These are phyloP conservation scores for Candida maesae DNA, from an alignment of 805 yeast species.

Conservation along the genomic window DNA sequence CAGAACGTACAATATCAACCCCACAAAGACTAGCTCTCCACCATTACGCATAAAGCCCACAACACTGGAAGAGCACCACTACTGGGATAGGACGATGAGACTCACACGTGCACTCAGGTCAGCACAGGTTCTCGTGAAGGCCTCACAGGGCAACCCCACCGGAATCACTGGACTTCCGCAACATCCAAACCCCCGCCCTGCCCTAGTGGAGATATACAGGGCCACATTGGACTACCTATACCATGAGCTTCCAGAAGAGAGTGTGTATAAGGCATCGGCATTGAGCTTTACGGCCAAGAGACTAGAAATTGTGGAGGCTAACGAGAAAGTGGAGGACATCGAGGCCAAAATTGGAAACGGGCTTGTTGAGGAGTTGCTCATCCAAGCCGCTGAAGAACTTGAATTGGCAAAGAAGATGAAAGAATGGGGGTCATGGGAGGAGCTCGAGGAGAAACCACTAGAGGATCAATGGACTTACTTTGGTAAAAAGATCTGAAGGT, in stretches of 20 bases:
- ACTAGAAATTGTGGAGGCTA: constrained; percentile 57
- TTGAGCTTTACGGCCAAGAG: constrained; percentile 70
- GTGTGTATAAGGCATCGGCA: constrained; percentile 74
- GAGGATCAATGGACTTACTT: constrained; percentile 83
- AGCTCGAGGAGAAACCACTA: constrained; percentile 71
- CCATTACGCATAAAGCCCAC: too few relatives aligned
- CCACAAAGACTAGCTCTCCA: too few relatives aligned
- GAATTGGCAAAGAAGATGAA: constrained; percentile 64
- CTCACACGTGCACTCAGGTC: constrained; percentile 26
- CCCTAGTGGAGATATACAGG: constrained; percentile 64
- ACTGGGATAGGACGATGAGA: constrained; percentile 40
- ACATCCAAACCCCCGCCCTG: constrained; percentile 84
- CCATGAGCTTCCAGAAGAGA: constrained; percentile 60
- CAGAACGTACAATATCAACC: too few relatives aligned
- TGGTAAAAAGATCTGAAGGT: constrained; percentile 52
- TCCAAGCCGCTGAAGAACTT: constrained; percentile 82
- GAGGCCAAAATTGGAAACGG: constrained; percentile 79
- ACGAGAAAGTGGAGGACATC: constrained; percentile 59
- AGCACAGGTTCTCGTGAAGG: constrained; percentile 50
- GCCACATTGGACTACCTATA: constrained; percentile 59
- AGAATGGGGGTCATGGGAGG: constrained; percentile 74
- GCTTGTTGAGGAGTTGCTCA: constrained; percentile 73
- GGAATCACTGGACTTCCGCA: constrained; percentile 76
- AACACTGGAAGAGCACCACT: too few relatives aligned
- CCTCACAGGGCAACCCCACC: constrained; percentile 67